Evolutionary conservation across 495 filamentous ascomycete genomes (phyloP), one percentile per base, ranked within the genome.

Genomic region (Delitschia confertaspora): DNA sequence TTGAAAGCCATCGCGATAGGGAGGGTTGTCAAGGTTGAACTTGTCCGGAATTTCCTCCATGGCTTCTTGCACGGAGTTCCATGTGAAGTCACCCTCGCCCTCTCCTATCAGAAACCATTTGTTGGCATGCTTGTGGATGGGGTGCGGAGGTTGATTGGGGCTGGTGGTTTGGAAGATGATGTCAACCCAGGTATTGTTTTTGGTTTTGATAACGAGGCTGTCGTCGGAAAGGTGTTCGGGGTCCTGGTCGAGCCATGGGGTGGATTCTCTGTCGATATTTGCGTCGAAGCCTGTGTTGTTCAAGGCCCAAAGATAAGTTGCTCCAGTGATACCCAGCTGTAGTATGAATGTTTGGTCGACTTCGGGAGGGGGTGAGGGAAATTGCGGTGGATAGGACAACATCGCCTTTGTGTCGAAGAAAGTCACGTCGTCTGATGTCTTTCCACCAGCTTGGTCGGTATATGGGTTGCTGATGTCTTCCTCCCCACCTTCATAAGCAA

Each of bases 111-210:
- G 57, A 47, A 69, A 78, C 42, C 65, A 70, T 44, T 77, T 78
- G 56, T 72, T 79, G 16, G 68, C 71, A 58, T 81, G 76, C 53
- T 80, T 80, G 60, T 81, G 76, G 37, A 81, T 72, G 0, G 72
- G 69, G 42, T 81, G 77, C 25, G 68, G 57, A 0, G 66, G 61
- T 47, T 72, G 65, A 36, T 65, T 56, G 3, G 68, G 42, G 6
- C 63, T 52, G 1, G 56, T 51, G 3, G 67, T 57, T 26, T 64
- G 55, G 25, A 76, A 58, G 26, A 80, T 61, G n/a, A 80, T 33
- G 47, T 80, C 76, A 5, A 80, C 66, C 72, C 73, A 74, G 3
- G 64, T 67, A 34, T 61, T 59, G 41, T 72, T 73, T 20, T 51
- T 51, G 17, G 68, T 77, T 13, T 55, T 48, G 37, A 76, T 69